Evolutionary conservation across 768 basidiomycete species (phyloP), one percentile per base, ranked within the genome.

Genomic region (Macrolepiota albuminosa): DNA sequence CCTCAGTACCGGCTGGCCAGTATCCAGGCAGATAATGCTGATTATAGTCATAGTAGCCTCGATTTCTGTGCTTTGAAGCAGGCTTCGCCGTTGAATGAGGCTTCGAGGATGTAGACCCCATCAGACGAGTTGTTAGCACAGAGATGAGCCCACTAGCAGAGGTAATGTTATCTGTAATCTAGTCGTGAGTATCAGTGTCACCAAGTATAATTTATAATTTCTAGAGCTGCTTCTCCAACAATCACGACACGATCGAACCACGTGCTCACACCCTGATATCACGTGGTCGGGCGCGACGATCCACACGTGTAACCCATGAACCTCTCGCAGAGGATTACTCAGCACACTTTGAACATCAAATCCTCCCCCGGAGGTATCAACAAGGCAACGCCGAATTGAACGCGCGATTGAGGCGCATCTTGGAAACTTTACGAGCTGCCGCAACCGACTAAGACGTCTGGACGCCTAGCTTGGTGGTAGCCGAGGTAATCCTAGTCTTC

Each of bases 61-160:
- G 50, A 8, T 46, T 45, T 42, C 54, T 54, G 24, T 43, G 9
- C 51, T 59, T 59, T 18, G 58, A 47, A 31, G 33, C 8, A 26
- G 24, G 8, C 26, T 16, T n/a, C 33, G 21, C 11, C 8, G 34
- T 11, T 34, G 55, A 18, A 9, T 37, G n/a, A 18, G 55, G 33
- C 47, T 63, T 63, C 2, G 62, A 63, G 5, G 55, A 57, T n/a
- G 55, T 36, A 1, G 33, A 40, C 7, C 62, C 62, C 62, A 63
- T 59, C 43, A 29, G 29, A 29, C 29, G 29, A 29, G 29, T 29
- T 29, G 3, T 29, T 29, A 29, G 29, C 29, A 29, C 29, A 29
- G 29, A 29, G 29, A 29, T 29, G 29, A 29, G 29, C 29, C 29
- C 2, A 29, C 29, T 29, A 29, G 29, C 29, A 29, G 29, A 29